Conservation (phyloP, 352 stramenopile genomes). For the Saprolegnia diclina region DNA sequence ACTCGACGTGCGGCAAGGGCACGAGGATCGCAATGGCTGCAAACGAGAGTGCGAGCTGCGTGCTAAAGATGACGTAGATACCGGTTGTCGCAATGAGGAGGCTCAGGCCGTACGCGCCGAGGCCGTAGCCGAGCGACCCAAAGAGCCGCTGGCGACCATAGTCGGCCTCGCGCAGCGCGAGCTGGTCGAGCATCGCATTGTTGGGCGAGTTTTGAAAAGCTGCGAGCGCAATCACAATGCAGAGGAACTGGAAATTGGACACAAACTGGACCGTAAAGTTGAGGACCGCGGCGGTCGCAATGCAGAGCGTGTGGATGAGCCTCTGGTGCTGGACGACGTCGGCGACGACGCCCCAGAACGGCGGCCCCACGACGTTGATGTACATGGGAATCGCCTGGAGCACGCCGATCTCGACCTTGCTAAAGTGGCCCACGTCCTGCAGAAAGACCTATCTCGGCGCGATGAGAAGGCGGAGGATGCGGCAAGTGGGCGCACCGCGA, state of each 20-base stretch:
- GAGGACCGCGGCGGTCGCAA: slow-evolving; percentile 37
- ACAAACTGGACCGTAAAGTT: slow-evolving; percentile 42
- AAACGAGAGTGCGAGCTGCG: slow-evolving; percentile 50
- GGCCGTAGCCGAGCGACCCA: slow-evolving; percentile 61
- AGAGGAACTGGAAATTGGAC: slow-evolving; percentile 39
- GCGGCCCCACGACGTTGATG: slow-evolving; percentile 37
- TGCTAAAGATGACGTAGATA: slow-evolving; percentile 70
- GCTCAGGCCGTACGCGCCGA: slow-evolving; percentile 55
- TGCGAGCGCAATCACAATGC: slow-evolving; percentile 37
- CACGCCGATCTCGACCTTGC: slow-evolving; percentile 45
- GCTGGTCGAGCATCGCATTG: slow-evolving; percentile 64
- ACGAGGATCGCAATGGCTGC: slow-evolving; percentile 66
- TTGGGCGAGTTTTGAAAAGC: slow-evolving; percentile 43
- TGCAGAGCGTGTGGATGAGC: slow-evolving; percentile 36
- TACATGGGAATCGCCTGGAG: slow-evolving; percentile 38
- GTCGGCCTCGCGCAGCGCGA: slow-evolving; percentile 59
- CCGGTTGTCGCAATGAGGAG: slow-evolving; percentile 49
- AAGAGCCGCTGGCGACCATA: slow-evolving; percentile 82
- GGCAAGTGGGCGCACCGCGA: background rate
- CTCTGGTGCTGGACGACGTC: slow-evolving; percentile 41
- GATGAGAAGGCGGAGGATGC: background rate
- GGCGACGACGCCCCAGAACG: slow-evolving; percentile 39
- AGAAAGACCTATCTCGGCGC: background rate
- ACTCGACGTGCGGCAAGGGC: slow-evolving; percentile 33
- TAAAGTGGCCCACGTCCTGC: slow-evolving; percentile 32